These are phyloP conservation scores for Scutellaria galericulata DNA, from an alignment of 257 asterid genomes.

Conservation along the genomic window DNA sequence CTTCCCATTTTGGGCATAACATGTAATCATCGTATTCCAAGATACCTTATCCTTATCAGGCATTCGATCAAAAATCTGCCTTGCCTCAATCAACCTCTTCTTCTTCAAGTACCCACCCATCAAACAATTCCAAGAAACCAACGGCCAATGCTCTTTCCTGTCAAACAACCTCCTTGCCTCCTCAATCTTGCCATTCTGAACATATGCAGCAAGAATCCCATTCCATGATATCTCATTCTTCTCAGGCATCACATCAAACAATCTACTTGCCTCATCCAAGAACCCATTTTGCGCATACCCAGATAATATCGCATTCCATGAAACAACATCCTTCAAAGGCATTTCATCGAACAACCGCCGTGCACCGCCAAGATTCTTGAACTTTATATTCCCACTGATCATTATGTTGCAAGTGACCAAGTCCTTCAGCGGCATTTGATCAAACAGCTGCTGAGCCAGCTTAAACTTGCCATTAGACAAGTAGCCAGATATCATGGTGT, in stretches of 20 bases:
- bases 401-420: constrained; percentile 78
- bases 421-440: constrained; percentile 69
- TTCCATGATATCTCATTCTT: constrained; percentile 93
- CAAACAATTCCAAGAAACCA: constrained; percentile 96
- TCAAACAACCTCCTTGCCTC: constrained; percentile 82
- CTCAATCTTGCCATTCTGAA: constrained; percentile 82
- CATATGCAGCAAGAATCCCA: constrained; percentile 83
- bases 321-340: constrained; percentile 79
- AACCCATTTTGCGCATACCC: constrained; percentile 87
- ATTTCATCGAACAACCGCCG: constrained; percentile 72
- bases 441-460: constrained; percentile 69
- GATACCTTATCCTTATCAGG: constrained; percentile 80
- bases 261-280: constrained; percentile 74
- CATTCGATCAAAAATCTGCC: constrained; percentile 65
- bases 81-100: constrained; percentile 75
- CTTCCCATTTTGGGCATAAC: constrained; percentile 77
- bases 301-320: constrained; percentile 88
- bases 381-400: constrained; percentile 70
- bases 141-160: constrained; percentile 65
- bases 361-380: constrained; percentile 68
- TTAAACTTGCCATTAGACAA: constrained; percentile 52
- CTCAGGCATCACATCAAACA: constrained; percentile 71
- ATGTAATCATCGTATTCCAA: constrained; percentile 85
- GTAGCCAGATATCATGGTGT: constrained; percentile 82
- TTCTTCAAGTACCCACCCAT: constrained; percentile 89